Base-by-base conservation (phyloP, 768 basidiomycete genomes). In the Lanmaoa rubissima region DNA sequence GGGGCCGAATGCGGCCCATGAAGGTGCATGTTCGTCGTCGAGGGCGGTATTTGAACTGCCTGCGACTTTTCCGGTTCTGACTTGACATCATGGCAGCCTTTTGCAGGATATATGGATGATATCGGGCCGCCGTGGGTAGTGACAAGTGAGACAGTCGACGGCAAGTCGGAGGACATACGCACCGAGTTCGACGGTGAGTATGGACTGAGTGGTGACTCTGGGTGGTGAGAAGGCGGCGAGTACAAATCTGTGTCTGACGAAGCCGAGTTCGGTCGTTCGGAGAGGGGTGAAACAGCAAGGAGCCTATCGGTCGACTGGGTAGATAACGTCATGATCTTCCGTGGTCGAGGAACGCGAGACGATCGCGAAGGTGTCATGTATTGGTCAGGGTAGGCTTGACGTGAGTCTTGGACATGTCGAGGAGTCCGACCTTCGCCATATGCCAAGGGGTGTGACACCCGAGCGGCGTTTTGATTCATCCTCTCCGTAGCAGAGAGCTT, bases 271-370 rank as follows among this genome's bases (percentile, higher is more conserved):
- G 36, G 61, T 41, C 48, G 53, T 39, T 70, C 63, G 5, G 67
- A 62, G 24, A 62, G 59, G 4, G 66, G 61, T 6, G 67, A 63
- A 42, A 52, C 21, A 10, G 63, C 42, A 26, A 66, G 59, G 2
- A 66, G 61, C 43, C 61, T 53, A 34, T 68, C 68, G 2, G 58
- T 61, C 9, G 70, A 68, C 12, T 53, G 60, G 5, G 46, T 55
- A n/a, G 63, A 64, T 16, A 51, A 14, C 5, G 49, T 44, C 45
- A 50, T 26, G 16, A 47, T 34, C 8, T 38, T 53, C 38, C 16
- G 55, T 26, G 51, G 24, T 28, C 26, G 58, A 38, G 58, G 47
- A n/a, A 5, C 19, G 1, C 26, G 57, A 26, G 53, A 48, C 6
- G n/a, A 2, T 16, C 5, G 48, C 24, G 35, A 35, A 17, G 45